These are phyloP conservation scores for Wallacemonas rigidus DNA, from an alignment of 208 protist species.

Conservation along the genomic window DNA sequence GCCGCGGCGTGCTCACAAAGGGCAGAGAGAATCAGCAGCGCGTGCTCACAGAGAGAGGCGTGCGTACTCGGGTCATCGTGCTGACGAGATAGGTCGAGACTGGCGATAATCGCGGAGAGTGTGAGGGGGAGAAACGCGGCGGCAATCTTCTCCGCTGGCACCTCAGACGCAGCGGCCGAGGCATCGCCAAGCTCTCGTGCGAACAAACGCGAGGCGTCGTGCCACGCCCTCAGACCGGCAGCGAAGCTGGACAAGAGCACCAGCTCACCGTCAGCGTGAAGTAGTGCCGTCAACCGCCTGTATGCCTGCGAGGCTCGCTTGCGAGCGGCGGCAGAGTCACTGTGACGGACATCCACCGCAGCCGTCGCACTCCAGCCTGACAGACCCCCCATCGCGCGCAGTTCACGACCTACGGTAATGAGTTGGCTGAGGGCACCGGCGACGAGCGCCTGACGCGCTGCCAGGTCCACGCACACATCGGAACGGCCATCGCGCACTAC, in stretches of 20 bases:
- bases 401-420: neutral
- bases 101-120: constrained; percentile 4
- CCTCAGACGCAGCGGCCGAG: neutral
- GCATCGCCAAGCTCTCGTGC: neutral
- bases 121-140: neutral
- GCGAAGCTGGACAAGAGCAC: constrained; percentile 64
- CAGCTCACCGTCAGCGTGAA: constrained; percentile 47
- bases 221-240: constrained; percentile 51
- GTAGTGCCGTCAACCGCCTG: constrained; percentile 24
- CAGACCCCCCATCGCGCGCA: neutral
- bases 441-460: constrained; percentile 9
- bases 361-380: too few species aligned
- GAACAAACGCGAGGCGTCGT: constrained; percentile 41
- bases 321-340: constrained; percentile 9
- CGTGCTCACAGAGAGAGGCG: constrained; percentile 52
- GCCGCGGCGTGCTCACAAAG: neutral
- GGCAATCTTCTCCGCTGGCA: neutral
- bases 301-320: constrained; percentile 15
- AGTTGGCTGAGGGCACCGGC: constrained; percentile 6
- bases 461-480: neutral
- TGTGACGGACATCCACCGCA: too few species aligned
- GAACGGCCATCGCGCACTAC: neutral
- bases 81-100: constrained; percentile 30
- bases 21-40: constrained; percentile 50
- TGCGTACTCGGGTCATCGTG: constrained; percentile 53